Evolutionary conservation across 331 rosid genomes (phyloP).

Genomic region (Stylosanthes scabra): DNA sequence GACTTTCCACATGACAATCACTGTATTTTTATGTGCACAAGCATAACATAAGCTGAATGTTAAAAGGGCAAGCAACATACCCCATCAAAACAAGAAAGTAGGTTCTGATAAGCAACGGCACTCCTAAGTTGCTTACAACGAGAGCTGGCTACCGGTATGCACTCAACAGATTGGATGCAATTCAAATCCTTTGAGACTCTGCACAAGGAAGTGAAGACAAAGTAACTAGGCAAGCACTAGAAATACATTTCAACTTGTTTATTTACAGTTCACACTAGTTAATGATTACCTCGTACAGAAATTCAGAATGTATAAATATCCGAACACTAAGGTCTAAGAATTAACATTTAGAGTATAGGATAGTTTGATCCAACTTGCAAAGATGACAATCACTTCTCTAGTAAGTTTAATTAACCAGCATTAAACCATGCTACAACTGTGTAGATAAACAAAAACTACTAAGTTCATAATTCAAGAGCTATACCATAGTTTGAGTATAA

Average conservation of each 20-base stretch:
- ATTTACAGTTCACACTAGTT: slow-evolving; percentile 8
- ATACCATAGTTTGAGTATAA: slow-evolving; percentile 8
- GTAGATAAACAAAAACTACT: slow-evolving; percentile 8
- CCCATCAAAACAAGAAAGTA: slow-evolving; percentile 66
- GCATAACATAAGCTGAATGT: slow-evolving; percentile 21
- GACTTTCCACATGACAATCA: neutral
- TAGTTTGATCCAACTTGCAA: neutral
- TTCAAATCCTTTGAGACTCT: slow-evolving; percentile 82
- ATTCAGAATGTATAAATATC: slow-evolving; percentile 17
- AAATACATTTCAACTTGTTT: slow-evolving; percentile 5
- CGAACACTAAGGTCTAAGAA: neutral
- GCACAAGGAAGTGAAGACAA: slow-evolving; percentile 33
- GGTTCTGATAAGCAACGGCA: slow-evolving; percentile 68
- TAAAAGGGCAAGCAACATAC: slow-evolving; percentile 49
- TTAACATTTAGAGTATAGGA: neutral
- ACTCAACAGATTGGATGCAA: slow-evolving; percentile 78
- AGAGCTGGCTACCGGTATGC: slow-evolving; percentile 63
- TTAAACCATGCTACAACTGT: neutral
- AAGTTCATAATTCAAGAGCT: neutral
- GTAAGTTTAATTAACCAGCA: slow-evolving; percentile 23
- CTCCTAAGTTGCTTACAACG: slow-evolving; percentile 79
- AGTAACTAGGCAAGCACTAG: slow-evolving; percentile 20
- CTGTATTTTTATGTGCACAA: neutral
- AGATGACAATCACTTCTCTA: slow-evolving; percentile 1
- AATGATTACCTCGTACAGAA: neutral